phyloP scores from a whole-genome alignment of 2,329 filamentous ascomycete species.

The Colletotrichum noveboracense region DNA sequence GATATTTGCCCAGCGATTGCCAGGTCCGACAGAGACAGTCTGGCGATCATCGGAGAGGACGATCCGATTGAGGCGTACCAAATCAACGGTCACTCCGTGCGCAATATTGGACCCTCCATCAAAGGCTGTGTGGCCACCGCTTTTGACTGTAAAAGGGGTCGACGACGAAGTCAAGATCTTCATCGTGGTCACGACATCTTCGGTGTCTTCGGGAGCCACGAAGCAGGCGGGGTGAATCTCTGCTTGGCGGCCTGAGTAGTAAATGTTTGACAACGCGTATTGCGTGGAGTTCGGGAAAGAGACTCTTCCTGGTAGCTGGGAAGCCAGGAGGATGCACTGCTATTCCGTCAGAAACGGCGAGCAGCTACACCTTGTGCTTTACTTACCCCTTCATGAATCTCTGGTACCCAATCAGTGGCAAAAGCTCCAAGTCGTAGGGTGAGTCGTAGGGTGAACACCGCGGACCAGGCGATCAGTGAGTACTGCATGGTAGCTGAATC shows the following conservation, averaged over 20 bases:
- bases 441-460: background rate
- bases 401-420: background rate
- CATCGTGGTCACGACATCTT: constrained; percentile 33
- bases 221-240: constrained; percentile 28
- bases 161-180: constrained; percentile 20
- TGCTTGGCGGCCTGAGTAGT: constrained; percentile 36
- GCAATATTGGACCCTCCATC: constrained; percentile 46
- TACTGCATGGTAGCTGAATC: background rate
- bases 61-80: constrained; percentile 44
- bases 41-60: constrained; percentile 33
- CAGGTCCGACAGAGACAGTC: constrained; percentile 45
- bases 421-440: background rate
- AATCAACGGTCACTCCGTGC: constrained; percentile 46
- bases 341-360: background rate
- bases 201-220: constrained; percentile 25
- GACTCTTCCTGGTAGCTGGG: constrained; percentile 24
- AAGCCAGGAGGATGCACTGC: constrained; percentile 24
- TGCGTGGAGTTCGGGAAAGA: constrained; percentile 25
- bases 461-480: background rate
- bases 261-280: constrained; percentile 28
- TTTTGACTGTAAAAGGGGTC: constrained; percentile 51
- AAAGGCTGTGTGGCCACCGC: constrained; percentile 57
- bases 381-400: background rate
- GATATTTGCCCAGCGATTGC: constrained; percentile 48
- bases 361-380: background rate